phyloP scores from a whole-genome alignment of 352 stramenopile species.

The Albugo laibachii region DNA sequence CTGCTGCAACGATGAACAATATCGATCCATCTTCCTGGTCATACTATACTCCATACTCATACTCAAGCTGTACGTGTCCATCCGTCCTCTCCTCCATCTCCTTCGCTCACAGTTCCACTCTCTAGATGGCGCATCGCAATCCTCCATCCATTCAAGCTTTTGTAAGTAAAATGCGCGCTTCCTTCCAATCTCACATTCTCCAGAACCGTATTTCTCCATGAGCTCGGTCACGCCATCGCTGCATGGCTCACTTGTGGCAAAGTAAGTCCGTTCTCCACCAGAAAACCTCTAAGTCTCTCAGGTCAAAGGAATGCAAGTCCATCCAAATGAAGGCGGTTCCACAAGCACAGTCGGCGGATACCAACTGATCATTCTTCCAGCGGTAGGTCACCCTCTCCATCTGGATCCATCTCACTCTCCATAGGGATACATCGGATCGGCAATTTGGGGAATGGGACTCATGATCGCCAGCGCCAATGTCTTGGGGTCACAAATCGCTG shows the following conservation, averaged over 20 bases:
- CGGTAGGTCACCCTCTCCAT: conserved; percentile 13
- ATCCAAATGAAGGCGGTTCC: conserved; percentile 72
- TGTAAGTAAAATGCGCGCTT: conserved; percentile 21
- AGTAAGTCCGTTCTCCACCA: conserved; percentile 8
- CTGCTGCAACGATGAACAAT: conserved; percentile 81
- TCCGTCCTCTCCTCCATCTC: background rate
- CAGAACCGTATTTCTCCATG: conserved; percentile 76
- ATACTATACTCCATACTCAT: conserved; percentile 65
- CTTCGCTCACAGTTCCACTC: background rate
- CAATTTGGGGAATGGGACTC: conserved; percentile 72
- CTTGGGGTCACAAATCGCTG: conserved; percentile 37
- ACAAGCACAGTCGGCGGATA: conserved; percentile 61
- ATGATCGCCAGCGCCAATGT: conserved; percentile 50
- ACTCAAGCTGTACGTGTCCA: conserved; percentile 55
- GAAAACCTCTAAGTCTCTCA: conserved; percentile 1
- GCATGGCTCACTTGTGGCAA: conserved; percentile 72
- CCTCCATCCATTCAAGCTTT: conserved; percentile 77
- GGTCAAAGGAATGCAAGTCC: conserved; percentile 78
- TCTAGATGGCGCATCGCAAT: conserved; percentile 69
- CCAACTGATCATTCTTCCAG: conserved; percentile 52
- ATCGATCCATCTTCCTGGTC: conserved; percentile 78
- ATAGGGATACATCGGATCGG: conserved; percentile 71
- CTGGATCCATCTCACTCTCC: background rate
- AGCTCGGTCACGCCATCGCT: conserved; percentile 63
- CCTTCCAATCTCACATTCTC: background rate